Evolutionary conservation across 1,284 basidiomycete species (phyloP), one percentile per base, ranked within the genome.

Genomic region (Pseudozyma tsukubaensis): DNA sequence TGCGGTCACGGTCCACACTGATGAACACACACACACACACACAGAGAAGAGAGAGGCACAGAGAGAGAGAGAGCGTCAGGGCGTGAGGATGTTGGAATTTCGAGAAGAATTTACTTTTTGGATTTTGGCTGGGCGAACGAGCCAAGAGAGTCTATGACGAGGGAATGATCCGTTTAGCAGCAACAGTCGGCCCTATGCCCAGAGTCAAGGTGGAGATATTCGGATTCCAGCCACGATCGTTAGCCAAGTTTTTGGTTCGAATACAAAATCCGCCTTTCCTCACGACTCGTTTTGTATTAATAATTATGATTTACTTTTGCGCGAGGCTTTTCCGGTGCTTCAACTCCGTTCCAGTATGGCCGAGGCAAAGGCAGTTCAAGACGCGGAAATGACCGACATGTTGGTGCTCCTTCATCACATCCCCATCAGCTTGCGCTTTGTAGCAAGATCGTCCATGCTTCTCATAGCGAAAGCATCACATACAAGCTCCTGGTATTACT

Each of bases 131-230:
- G 24, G 24, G 24, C 36, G 55, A 19, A 49, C 44, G 51, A 43
- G 52, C 42, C 52, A 43, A 21, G 36, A 47, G 50, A 57, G 24
- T 29, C 24, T 29, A 34, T 44, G 44, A 49, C 29, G 50, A 47
- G 43, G 44, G 50, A 12, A 52, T 24, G 34, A 35, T 57, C 55
- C 47, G 55, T 57, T 45, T 49, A n/a, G 35, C 34, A 48, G 16
- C 18, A 18, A 50, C 50, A 34, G 39, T 32, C 14, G 14, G 16
- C 37, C 12, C 24, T 51, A 42, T 51, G 64, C 56, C 48, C 24
- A 58, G 44, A 57, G 50, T 19, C 52, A 48, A 57, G 47, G 48
- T 67, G 64, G 58, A 67, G 63, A 36, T 66, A 61, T 53, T 67
- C 54, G 64, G 58, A 50, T 40, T 55, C 43, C 24, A 44, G 39